A percentile compares a stretch with the other conserved stretches of the same genome.
Conservation (phyloP, 176 grass and related monocot genomes). For the Leersia perrieri region DNA sequence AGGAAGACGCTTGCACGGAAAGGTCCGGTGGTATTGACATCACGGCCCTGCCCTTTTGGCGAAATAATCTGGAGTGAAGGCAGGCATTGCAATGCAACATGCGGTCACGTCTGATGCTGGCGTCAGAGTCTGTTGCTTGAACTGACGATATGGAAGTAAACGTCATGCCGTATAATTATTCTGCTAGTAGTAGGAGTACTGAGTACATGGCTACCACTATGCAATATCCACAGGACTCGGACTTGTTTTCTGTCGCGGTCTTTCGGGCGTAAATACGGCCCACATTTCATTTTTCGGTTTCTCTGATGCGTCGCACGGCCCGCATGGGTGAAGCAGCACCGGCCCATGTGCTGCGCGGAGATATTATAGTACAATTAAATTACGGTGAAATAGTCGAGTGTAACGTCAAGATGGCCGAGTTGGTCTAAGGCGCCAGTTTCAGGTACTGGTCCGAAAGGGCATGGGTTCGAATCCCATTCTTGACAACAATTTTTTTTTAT, state of each 20-base stretch:
- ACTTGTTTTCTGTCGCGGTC: too few relatives aligned
- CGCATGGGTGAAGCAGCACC: too few relatives aligned
- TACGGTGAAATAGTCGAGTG: too few relatives aligned
- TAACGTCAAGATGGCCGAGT: slow-evolving; percentile 98
- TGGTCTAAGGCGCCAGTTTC: slow-evolving; percentile 99
- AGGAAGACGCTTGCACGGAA: background rate
- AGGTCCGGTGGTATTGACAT: background rate
- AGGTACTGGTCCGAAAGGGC: slow-evolving; percentile 96
- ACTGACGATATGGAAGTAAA: background rate
- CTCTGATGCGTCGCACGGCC: too few relatives aligned
- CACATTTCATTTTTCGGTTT: too few relatives aligned
- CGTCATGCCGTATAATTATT: background rate
- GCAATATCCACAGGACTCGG: too few relatives aligned
- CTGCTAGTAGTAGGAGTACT: too few relatives aligned
- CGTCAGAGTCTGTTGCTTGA: background rate
- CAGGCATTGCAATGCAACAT: background rate
- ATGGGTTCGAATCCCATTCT: slow-evolving; percentile 17
- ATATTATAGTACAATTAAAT: too few relatives aligned
- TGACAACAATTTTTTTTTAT: background rate
- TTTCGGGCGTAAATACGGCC: too few relatives aligned
- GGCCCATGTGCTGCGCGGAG: too few relatives aligned
- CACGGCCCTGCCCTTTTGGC: background rate
- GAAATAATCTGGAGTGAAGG: background rate
- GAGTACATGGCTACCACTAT: background rate
- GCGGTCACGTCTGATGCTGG: background rate